Evolutionary conservation across 306 rosid genomes (phyloP), one percentile per base, ranked within the genome.

Genomic region (Sphenostylis stenocarpa): DNA sequence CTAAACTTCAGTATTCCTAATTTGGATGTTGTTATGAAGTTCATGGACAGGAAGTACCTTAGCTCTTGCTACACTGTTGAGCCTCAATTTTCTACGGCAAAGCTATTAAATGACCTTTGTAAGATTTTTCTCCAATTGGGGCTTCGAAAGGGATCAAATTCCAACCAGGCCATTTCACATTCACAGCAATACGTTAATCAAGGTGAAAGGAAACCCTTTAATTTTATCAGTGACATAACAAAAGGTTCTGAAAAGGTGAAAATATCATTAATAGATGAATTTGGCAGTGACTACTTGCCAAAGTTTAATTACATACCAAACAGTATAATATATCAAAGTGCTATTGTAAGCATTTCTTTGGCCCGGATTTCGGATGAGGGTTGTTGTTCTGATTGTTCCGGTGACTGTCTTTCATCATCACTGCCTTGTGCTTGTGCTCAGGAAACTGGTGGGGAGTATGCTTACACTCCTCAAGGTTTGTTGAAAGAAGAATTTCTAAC

Each of bases 391-490:
- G 80, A 74, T 57, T 92, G 96, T 76, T 83, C 86, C 4, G 94
- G 92, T 23, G 70, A 90, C 73, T 92, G 97, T 76, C 92, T 92
- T 56, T 82, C 86, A 8, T 66, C 80, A 1, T 17, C 87, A 73
- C 43, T 90, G 43, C 90, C 97, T 12, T 92, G 97, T 83, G 92
- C 91, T 14, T 92, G 97, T 85, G 91, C 97, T 82, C 88, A 80
- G 12, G 96, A 90, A 87, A 92, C 97, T 63, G 90, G 97, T 73
- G 97, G 97, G 62, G 97, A 88, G 80, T 92, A 84, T 85, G 96
- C 91, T 11, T 92, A 92, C 85, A 88, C 91, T 4, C 77, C 60
- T 20, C 58, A 86, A 56, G 94, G 97, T 72, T 82, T 76, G 69
- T 85, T 92, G 72, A 87, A 83, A 79, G 92, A 87, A 48, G 90